Evolutionary conservation across 345 rosid genomes (phyloP), one percentile per base, ranked within the genome.

Genomic region (Hibiscus tridactylites): DNA sequence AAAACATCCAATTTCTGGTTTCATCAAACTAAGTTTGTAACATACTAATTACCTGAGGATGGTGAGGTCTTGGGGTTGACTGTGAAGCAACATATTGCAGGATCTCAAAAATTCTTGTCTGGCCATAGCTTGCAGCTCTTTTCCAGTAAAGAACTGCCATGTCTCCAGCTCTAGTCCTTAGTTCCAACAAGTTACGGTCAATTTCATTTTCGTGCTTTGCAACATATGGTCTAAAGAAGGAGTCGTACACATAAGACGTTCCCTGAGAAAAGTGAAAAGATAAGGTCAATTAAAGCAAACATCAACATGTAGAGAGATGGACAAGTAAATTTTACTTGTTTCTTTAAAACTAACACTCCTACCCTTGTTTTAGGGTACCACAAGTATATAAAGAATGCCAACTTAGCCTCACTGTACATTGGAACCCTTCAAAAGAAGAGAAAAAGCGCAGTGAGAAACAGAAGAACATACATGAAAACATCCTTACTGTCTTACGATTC

Each of bases 331-430:
- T 37, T 31, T 59, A 61, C 15, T 11, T 3, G 9, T 24, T 35
- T 29, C 24, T 28, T 24, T 6, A 35, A 8, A 7, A 58, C 13
- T 8, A 42, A 69, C 16, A 65, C 46, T 57, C 86, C 42, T 83
- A 91, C 96, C 73, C 80, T 88, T 46, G 98, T 88, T 82, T 85
- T 83, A 1, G 88, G 89, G 75, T 87, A 84, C 96, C 97, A 88
- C 28, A 93, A 81, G 79, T 91, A 90, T 67, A 91, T 44, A 71
- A 88, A 81, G 75, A 90, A 82, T 54, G 93, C 95, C 82, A 94
- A 75, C 79, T 91, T 90, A 54, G 90, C 97, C 79, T 90, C 96
- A 50, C 82, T 82, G 61, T 91, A 90, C 92, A 91, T 80, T 1
- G 95, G 96, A 63, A 94, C 80, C 95, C 97, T 91, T 74, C 56